Evolutionary conservation across 192 early-diverging fungal genomes (phyloP).

Genomic region (Piromyces sp.): DNA sequence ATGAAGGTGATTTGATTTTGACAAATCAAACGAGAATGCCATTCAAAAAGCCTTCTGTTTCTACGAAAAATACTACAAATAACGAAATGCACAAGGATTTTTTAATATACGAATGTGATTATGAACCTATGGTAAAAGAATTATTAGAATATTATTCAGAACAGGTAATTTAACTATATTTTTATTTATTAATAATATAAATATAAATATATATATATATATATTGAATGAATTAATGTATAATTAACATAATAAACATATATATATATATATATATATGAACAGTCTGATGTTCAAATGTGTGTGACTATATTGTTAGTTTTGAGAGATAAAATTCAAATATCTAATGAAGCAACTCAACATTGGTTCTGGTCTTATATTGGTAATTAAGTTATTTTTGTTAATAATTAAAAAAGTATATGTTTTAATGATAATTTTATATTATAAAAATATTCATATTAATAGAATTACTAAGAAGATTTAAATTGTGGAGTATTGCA

Average conservation of each 20-base stretch:
- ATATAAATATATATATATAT: no score
- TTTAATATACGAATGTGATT: conserved; percentile 13
- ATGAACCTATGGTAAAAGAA: conserved; percentile 23
- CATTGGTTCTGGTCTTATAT: conserved; percentile 55
- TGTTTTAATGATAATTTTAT: no score
- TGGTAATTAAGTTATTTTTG: conserved; percentile 13
- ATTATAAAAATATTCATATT: background rate
- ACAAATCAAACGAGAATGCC: background rate
- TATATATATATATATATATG: no score
- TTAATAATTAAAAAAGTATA: no score
- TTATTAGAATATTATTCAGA: conserved; percentile 56
- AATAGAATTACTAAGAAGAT: conserved; percentile 47
- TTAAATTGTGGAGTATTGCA: conserved; percentile 51
- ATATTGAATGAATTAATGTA: no score
- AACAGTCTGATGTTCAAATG: conserved; percentile 57
- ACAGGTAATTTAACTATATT: conserved; percentile 17
- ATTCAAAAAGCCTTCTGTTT: background rate
- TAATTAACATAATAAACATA: no score
- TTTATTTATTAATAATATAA: no score
- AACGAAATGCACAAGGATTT: conserved; percentile 7
- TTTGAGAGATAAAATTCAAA: conserved; percentile 19
- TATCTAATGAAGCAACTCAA: conserved; percentile 27
- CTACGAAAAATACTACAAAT: background rate
- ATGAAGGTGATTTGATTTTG: background rate
- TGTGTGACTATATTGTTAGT: conserved; percentile 49